These are phyloP conservation scores for Microsporum audouinii DNA, from an alignment of 2,329 filamentous ascomycete species.

Conservation along the genomic window DNA sequence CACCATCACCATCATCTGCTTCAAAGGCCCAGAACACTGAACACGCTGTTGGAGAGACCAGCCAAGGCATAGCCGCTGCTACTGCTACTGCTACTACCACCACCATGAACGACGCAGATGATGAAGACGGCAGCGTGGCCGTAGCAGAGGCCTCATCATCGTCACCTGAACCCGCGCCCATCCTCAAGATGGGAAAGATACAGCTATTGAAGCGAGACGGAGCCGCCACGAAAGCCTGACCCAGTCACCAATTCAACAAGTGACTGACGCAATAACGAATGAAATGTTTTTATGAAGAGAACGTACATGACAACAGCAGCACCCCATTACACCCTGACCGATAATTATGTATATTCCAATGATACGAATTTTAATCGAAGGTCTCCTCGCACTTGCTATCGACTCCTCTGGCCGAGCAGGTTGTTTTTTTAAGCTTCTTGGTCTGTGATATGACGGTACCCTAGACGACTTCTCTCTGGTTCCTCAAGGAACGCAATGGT, in stretches of 20 bases:
- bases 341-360: neutral
- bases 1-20: conserved; percentile 21
- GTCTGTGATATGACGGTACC: neutral
- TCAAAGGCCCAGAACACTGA: conserved; percentile 16
- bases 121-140: conserved; percentile 16
- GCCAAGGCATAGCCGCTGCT: conserved; percentile 11
- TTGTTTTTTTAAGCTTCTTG: neutral
- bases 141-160: conserved; percentile 16
- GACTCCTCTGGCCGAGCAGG: neutral
- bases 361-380: neutral
- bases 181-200: conserved; percentile 33
- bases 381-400: neutral
- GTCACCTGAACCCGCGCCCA: conserved; percentile 18
- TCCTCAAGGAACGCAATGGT: neutral
- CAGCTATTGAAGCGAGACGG: conserved; percentile 37
- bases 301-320: neutral
- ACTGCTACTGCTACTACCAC: conserved; percentile 15
- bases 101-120: neutral
- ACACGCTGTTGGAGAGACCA: neutral
- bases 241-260: neutral
- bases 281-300: neutral
- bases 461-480: neutral
- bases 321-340: neutral
- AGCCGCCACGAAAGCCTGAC: neutral
- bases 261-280: neutral